phyloP scores from a whole-genome alignment of 345 rosid genomes.

The Trapa bicornis region DNA sequence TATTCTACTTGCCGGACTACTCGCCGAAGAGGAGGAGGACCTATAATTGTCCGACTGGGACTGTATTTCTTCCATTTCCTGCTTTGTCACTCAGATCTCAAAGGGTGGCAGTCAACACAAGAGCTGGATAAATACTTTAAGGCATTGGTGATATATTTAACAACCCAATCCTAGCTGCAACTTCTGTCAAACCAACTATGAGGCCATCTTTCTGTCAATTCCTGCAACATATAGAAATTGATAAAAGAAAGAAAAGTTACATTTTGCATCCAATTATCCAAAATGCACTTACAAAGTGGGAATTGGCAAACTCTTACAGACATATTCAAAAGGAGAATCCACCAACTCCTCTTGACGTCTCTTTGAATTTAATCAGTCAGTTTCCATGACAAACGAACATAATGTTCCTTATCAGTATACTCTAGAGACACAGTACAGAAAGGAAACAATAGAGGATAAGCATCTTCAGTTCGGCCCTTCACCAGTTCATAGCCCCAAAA shows the following conservation, averaged over 20 bases:
- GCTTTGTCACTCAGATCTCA: not conserved
- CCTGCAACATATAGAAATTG: not conserved
- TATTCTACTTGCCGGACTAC: conserved; percentile 94
- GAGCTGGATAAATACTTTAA: not conserved
- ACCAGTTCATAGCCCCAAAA: not conserved
- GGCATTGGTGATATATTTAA: not conserved
- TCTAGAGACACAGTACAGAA: not conserved
- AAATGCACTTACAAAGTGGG: no score
- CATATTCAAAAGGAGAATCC: no score
- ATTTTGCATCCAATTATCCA: no score
- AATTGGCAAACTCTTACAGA: no score
- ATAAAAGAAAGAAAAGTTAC: not conserved
- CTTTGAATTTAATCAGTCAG: not conserved
- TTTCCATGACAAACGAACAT: not conserved
- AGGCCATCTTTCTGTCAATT: not conserved
- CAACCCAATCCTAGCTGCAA: not conserved
- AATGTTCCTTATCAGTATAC: not conserved
- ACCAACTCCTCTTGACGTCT: no score
- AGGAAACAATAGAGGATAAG: not conserved
- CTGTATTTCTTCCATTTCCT: conserved; percentile 90
- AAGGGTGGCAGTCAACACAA: not conserved
- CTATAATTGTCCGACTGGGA: conserved; percentile 84
- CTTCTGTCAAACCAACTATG: not conserved
- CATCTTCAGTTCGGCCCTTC: not conserved
- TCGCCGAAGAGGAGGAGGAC: conserved; percentile 93